Base-by-base conservation (phyloP, 2,329 filamentous ascomycete genomes). In the Monosporascus sp. region DNA sequence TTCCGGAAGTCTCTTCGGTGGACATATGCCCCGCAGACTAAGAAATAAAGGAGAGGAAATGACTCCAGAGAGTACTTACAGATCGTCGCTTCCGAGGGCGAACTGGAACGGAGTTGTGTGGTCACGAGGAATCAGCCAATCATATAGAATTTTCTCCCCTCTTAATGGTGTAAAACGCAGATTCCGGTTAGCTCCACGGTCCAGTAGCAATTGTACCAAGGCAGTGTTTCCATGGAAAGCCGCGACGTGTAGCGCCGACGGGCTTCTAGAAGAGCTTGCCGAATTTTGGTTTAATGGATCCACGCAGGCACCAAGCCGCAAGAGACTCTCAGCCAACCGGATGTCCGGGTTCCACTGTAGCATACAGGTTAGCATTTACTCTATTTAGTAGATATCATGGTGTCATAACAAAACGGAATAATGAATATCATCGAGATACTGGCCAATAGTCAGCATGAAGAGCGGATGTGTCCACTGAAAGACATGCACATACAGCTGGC, bases 331-430 rank as follows among this genome's bases (percentile, higher is more conserved):
- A 37, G 54, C 51, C 8, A 56, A 41, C 20, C 11, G 17, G 22
- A 26, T 49, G 34, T 56, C 48, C 11, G 46, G 36, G 20, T 56
- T 56, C 54, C 54, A 56, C 31, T 34, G 31, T 34, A 34, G 31
- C 31, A 34, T 34, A 34, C 9, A 34, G 31, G 31, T 34, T 34
- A 34, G 31, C 31, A 34, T 34, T 34, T 34, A 14, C 31, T 5
- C 31, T 34, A 2, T 5, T 34, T 34, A 2, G 31, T 14, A 4
- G 27, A 31, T 34, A 34, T 5, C 31, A 34, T 3, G 31, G 9
- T 9, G 31, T 1, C 9, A 34, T 34, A 11, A 14, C 31, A 34
- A 34, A 31, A 34, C 9, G 5, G 9, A 9, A 34, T 34, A 34
- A 34, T 34, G 11, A 5, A 34, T 34, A 5, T 5, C 9, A 31